Base-by-base conservation (phyloP, 73 alveolate genomes). In the Tetrahymena elliotti region DNA sequence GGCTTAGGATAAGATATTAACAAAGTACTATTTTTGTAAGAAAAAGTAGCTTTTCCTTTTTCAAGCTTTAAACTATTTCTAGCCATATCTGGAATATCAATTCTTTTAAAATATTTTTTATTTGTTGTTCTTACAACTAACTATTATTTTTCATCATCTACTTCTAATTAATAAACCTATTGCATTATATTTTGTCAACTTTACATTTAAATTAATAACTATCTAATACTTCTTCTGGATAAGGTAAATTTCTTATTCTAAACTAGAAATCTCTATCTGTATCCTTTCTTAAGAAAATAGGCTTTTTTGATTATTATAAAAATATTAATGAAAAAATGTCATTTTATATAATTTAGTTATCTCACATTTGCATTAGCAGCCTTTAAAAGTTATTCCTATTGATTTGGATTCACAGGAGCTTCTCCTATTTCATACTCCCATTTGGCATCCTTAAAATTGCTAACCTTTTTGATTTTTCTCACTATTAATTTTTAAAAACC, bases 361-460 rank as follows among this genome's bases (percentile, higher is more conserved):
- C 27, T 94, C 93, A 97, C 98, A 96, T 97, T 98, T 92, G 93
- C 97, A 68, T 96, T 96, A 39, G 97, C 95, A 84, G 97, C 98
- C 95, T 95, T 97, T 97, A 97, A 95, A 93, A 95, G 93, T 93
- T 97, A 98, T 68, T 41, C 93, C 7, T 97, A 98, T 18, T 98
- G 98, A 83, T 96, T 96, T 92, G 97, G 97, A 40, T 38, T 93
- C 35, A 94, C 95, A 35, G 96, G 97, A 22, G 98, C 99, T 95
- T 98, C 99, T n/a, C 99, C 99, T 35, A 99, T 98, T 97, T 99
- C 99, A 53, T 97, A 98, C 18, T 96, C 98, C 99, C 99, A 99
- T 40, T 95, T 84, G 33, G 98, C 99, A 93, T 98, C 98, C 52
- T 99, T 99, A 47, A 99, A 92, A 95, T 98, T 98, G 88, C 98